Evolutionary conservation across 306 rosid genomes (phyloP).

Genomic region (Styphnolobium japonicum): DNA sequence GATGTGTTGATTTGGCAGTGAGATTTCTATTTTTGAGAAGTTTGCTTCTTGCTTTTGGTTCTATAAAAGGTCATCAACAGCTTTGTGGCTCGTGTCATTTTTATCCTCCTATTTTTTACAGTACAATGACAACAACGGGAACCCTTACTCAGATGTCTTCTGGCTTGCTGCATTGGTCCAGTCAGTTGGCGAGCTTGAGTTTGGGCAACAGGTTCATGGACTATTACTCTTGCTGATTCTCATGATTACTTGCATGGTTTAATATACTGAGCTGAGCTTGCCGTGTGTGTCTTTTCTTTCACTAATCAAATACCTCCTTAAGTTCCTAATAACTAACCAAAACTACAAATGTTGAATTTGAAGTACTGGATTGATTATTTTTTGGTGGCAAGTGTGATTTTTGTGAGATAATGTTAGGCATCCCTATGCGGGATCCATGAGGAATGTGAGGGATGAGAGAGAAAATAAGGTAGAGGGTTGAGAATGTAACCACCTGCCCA

Average conservation of each 20-base stretch:
- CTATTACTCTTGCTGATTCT: slow-evolving; percentile 5
- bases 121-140: slow-evolving; percentile 96
- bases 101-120: slow-evolving; percentile 37
- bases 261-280: background rate
- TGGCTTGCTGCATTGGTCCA: slow-evolving; percentile 95
- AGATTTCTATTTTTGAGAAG: background rate
- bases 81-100: slow-evolving; percentile 18
- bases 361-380: background rate
- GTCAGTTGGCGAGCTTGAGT: slow-evolving; percentile 91
- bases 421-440: no score
- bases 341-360: slow-evolving; percentile 1
- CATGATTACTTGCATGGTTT: background rate
- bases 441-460: no score
- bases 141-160: slow-evolving; percentile 89
- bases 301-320: background rate
- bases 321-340: background rate
- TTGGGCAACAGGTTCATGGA: slow-evolving; percentile 85
- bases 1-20: background rate
- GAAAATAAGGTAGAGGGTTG: no score
- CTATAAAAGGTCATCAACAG: background rate
- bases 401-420: no score
- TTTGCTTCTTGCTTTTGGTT: slow-evolving; percentile 14
- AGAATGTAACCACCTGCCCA: no score
- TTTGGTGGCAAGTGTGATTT: background rate
- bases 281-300: background rate